A percentile compares a stretch with the other conserved stretches of the same genome.
Evolutionary conservation across 2,329 filamentous ascomycete genomes (phyloP).

Genomic region (Xylariaceae sp.): DNA sequence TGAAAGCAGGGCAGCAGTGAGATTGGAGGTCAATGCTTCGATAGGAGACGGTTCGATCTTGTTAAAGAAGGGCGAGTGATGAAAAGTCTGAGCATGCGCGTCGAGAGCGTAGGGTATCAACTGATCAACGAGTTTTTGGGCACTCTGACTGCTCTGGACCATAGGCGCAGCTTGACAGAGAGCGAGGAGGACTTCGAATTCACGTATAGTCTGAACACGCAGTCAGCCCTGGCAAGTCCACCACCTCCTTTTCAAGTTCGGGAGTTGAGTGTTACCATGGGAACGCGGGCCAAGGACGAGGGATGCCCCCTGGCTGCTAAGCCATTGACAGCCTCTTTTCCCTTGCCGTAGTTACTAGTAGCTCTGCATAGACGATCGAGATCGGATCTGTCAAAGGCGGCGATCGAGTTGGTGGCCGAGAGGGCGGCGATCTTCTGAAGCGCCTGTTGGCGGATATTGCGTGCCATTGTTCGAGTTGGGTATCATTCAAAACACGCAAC

Average conservation of each 20-base stretch:
- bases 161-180: constrained; percentile 87
- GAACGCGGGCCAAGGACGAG: constrained; percentile 54
- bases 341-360: constrained; percentile 51
- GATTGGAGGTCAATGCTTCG: constrained; percentile 77
- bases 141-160: constrained; percentile 70
- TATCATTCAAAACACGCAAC: neutral
- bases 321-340: constrained; percentile 53
- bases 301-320: constrained; percentile 43
- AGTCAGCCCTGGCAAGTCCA: constrained; percentile 19
- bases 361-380: constrained; percentile 64
- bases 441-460: constrained; percentile 63
- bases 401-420: constrained; percentile 57
- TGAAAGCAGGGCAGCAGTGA: constrained; percentile 80
- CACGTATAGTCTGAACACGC: constrained; percentile 70
- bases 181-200: constrained; percentile 89
- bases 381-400: constrained; percentile 63
- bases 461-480: constrained; percentile 44
- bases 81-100: constrained; percentile 77
- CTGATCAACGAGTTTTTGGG: constrained; percentile 76
- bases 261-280: constrained; percentile 56
- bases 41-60: constrained; percentile 85
- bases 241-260: neutral
- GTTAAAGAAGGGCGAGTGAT: constrained; percentile 79
- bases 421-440: constrained; percentile 67
- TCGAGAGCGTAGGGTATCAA: constrained; percentile 85